Conservation (phyloP, 2,329 filamentous ascomycete genomes). For the Eutypa lata region DNA sequence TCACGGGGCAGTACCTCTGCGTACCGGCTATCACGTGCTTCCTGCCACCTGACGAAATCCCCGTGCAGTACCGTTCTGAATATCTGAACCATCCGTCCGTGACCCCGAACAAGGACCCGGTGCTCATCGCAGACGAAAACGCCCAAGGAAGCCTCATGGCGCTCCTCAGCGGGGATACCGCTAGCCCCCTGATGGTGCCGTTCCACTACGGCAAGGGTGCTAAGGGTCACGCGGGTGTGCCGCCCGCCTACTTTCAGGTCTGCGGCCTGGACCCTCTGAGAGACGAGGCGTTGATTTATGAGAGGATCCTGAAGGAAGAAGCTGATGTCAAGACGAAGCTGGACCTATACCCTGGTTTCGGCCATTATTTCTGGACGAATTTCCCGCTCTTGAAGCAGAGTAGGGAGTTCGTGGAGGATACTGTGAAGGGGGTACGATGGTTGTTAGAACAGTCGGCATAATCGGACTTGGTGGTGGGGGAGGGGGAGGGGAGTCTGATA, state of each 20-base stretch:
- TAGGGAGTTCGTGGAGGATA: slow-evolving; percentile 24
- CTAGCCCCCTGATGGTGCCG: slow-evolving; percentile 15
- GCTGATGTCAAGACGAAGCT: slow-evolving; percentile 38
- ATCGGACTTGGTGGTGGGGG: slow-evolving; percentile 8
- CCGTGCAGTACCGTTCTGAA: slow-evolving; percentile 21
- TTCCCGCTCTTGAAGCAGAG: slow-evolving; percentile 20
- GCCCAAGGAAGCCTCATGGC: slow-evolving; percentile 3
- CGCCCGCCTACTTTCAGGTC: slow-evolving; percentile 47
- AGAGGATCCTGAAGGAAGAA: slow-evolving; percentile 41
- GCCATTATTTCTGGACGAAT: slow-evolving; percentile 27
- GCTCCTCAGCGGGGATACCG: slow-evolving; percentile 9
- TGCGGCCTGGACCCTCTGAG: slow-evolving; percentile 47
- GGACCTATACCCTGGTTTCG: slow-evolving; percentile 28
- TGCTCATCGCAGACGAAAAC: slow-evolving; percentile 11
- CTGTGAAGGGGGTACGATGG: slow-evolving; percentile 21
- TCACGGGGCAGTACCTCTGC: slow-evolving; percentile 45
- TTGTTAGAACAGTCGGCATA: slow-evolving; percentile 16
- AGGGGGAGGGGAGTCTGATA: too few relatives aligned
- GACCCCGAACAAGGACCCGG: slow-evolving; percentile 19
- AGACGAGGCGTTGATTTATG: slow-evolving; percentile 53
- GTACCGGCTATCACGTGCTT: slow-evolving; percentile 34
- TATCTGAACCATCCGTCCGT: slow-evolving; percentile 23
- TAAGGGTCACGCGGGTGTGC: slow-evolving; percentile 31
- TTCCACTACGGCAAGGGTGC: slow-evolving; percentile 15
- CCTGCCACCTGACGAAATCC: slow-evolving; percentile 12